Evolutionary conservation across 441 rosid genomes (phyloP).

Genomic region (Viola pubescens): DNA sequence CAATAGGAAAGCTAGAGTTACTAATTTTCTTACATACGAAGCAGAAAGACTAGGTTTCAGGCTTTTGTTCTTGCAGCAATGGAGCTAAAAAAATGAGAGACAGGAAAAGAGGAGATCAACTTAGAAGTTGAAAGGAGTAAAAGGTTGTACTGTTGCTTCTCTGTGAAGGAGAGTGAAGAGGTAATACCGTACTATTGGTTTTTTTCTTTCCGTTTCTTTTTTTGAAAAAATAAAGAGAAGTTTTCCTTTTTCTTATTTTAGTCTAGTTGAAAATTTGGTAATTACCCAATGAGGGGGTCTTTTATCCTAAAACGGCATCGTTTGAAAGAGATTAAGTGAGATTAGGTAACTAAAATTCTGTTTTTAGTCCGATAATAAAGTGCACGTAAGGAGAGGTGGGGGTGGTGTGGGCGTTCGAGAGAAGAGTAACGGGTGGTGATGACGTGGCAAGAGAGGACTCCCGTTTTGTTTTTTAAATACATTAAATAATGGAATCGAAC

Average conservation of each 20-base stretch:
- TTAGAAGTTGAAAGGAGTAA: not conserved
- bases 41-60: no score
- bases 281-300: no score
- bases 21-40: no score
- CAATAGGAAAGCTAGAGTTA: no score
- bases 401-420: not conserved
- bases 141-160: not conserved
- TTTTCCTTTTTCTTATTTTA: not conserved
- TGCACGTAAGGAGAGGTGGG: constrained; percentile 15
- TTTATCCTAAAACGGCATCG: not conserved
- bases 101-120: no score
- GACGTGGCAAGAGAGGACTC: constrained; percentile 28
- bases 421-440: constrained; percentile 16
- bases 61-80: no score
- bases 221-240: not conserved
- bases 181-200: not conserved
- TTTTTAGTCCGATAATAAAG: constrained; percentile 14
- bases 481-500: constrained; percentile 21
- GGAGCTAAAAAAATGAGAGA: no score
- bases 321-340: not conserved
- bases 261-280: no score
- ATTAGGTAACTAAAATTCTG: not conserved
- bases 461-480: not conserved
- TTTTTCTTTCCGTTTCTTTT: not conserved
- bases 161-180: not conserved